Conservation (phyloP, 2,329 filamentous ascomycete genomes). For the Paradendryphiella salina region DNA sequence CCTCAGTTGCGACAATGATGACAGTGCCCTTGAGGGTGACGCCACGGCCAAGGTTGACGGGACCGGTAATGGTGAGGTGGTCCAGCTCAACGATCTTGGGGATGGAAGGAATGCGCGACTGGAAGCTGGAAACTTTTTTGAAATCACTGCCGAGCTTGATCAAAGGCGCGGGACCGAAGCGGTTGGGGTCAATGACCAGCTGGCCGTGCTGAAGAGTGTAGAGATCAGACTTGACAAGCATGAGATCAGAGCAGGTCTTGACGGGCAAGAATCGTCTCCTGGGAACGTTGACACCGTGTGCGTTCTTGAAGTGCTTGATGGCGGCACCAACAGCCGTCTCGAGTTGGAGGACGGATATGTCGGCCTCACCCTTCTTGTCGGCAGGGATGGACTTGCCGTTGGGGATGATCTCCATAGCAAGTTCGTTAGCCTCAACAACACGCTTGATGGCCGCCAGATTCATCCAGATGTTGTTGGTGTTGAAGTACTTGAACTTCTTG, state of each 20-base stretch:
- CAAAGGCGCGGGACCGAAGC: constrained; percentile 92
- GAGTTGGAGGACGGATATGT: constrained; percentile 95
- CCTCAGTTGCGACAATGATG: constrained; percentile 97
- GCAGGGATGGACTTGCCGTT: constrained; percentile 98
- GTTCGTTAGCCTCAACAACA: constrained; percentile 96
- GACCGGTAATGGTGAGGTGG: constrained; percentile 95
- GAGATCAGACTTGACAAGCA: constrained; percentile 99
- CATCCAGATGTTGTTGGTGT: constrained; percentile 99
- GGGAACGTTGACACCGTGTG: constrained; percentile 97
- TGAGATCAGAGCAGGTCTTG: constrained; percentile 99
- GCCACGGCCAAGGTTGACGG: constrained; percentile 93
- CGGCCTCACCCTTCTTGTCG: constrained; percentile 99
- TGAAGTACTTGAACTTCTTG: constrained; percentile 99
- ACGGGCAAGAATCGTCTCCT: constrained; percentile 97
- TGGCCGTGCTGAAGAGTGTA: constrained; percentile 99
- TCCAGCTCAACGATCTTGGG: constrained; percentile 90
- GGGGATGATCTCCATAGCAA: constrained; percentile 99
- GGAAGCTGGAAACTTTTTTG: constrained; percentile 99
- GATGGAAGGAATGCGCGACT: constrained; percentile 82
- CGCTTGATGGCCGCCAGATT: constrained; percentile 97
- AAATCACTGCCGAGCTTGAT: constrained; percentile 99
- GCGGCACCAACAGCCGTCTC: constrained; percentile 98
- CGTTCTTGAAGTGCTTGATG: constrained; percentile 98
- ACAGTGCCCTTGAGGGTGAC: constrained; percentile 97
- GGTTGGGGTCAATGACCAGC: constrained; percentile 92